Conservation (phyloP, 2,329 filamentous ascomycete species). For the Colletotrichum sp. region DNA sequence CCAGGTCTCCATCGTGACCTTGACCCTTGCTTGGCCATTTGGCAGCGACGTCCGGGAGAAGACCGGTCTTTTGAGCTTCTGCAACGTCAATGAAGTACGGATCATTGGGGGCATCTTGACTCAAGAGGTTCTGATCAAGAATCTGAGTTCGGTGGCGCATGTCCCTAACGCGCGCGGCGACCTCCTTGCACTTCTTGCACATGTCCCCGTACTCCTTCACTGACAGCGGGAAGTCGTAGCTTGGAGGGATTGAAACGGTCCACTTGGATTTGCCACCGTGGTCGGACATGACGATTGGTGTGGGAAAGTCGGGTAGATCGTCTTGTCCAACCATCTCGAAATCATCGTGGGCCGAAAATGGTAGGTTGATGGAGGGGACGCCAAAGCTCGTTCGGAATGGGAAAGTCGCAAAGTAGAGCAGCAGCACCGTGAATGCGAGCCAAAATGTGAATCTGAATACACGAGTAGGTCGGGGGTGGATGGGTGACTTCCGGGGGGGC, state of each 20-base stretch:
- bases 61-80: constrained; percentile 70
- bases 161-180: constrained; percentile 63
- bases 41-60: constrained; percentile 54
- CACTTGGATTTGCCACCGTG: constrained; percentile 69
- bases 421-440: constrained; percentile 51
- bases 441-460: constrained; percentile 63
- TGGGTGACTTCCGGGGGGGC: constrained; percentile 66
- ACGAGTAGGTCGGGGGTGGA: constrained; percentile 61
- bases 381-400: constrained; percentile 34
- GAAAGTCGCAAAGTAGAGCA: constrained; percentile 54
- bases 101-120: constrained; percentile 66
- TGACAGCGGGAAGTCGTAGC: constrained; percentile 69
- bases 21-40: constrained; percentile 16
- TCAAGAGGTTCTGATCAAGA: constrained; percentile 48
- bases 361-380: constrained; percentile 42
- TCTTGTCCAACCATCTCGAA: constrained; percentile 73
- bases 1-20: constrained; percentile 38
- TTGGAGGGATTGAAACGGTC: constrained; percentile 80
- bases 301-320: constrained; percentile 72
- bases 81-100: constrained; percentile 75
- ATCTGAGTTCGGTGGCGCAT: constrained; percentile 47
- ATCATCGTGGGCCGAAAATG: constrained; percentile 45
- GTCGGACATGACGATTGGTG: constrained; percentile 74
- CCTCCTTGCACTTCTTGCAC: constrained; percentile 69
- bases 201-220: constrained; percentile 73